phyloP scores from a whole-genome alignment of 176 grass and related monocot species.

The Oryza rufipogon region DNA sequence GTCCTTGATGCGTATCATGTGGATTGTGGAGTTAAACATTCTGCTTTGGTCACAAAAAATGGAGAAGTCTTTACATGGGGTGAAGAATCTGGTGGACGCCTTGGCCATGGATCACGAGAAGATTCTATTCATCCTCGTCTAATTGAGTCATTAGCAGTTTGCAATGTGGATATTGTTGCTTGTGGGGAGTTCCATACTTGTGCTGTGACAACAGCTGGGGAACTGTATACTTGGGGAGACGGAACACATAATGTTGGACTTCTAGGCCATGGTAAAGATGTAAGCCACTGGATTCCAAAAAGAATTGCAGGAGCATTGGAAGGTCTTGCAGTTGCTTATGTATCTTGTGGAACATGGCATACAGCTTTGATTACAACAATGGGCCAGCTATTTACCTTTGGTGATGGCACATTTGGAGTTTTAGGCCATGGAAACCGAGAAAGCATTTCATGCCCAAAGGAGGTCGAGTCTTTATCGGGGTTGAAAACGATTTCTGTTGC shows the following conservation, averaged over 20 bases:
- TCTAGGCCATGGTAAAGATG: slow-evolving; percentile 84
- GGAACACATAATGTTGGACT: slow-evolving; percentile 82
- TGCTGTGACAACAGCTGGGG: slow-evolving; percentile 74
- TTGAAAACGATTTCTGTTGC: slow-evolving; percentile 83
- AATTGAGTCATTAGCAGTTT: slow-evolving; percentile 62
- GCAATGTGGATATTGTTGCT: slow-evolving; percentile 64
- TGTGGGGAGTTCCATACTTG: slow-evolving; percentile 99
- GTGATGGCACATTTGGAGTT: slow-evolving; percentile 96
- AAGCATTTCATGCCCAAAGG: slow-evolving; percentile 64
- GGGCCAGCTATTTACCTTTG: slow-evolving; percentile 90
- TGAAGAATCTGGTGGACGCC: slow-evolving; percentile 83
- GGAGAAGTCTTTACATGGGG: slow-evolving; percentile 98
- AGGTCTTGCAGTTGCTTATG: slow-evolving; percentile 67
- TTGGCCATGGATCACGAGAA: slow-evolving; percentile 81
- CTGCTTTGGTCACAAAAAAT: slow-evolving; percentile 84
- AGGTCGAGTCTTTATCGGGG: slow-evolving; percentile 83
- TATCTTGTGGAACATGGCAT: slow-evolving; percentile 97
- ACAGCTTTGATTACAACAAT: slow-evolving; percentile 83
- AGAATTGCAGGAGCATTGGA: slow-evolving; percentile 85
- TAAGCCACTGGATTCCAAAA: slow-evolving; percentile 98
- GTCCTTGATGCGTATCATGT: slow-evolving; percentile 83
- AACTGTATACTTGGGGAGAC: slow-evolving; percentile 96
- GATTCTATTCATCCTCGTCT: slow-evolving; percentile 63
- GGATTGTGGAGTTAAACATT: slow-evolving; percentile 85
- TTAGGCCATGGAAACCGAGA: slow-evolving; percentile 88